Percentiles rank a stretch among this genome's conserved stretches.
phyloP scores from a whole-genome alignment of 2,329 filamentous ascomycete genomes.

The Apiospora malaysiana region DNA sequence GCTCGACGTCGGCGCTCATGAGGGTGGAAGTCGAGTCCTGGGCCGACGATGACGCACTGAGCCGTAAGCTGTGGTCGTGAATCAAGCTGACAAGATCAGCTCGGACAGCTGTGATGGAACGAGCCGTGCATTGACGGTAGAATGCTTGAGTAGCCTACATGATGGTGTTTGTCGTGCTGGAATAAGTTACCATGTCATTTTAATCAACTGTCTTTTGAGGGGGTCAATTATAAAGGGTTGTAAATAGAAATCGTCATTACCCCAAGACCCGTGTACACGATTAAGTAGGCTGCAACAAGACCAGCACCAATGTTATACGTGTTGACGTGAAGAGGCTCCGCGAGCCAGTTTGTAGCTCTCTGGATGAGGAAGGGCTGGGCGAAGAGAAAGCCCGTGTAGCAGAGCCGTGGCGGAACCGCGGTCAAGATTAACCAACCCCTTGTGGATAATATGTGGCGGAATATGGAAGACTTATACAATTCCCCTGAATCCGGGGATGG shows the following conservation, averaged over 20 bases:
- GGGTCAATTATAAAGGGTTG: too few relatives aligned
- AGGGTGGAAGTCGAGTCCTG: slow-evolving; percentile 40
- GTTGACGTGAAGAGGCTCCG: slow-evolving; percentile 32
- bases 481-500: slow-evolving; percentile 33
- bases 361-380: slow-evolving; percentile 53
- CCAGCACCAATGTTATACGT: slow-evolving; percentile 39
- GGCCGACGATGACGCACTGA: too few relatives aligned
- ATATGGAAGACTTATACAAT: slow-evolving; percentile 33
- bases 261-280: slow-evolving; percentile 50
- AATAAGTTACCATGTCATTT: background rate
- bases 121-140: slow-evolving; percentile 31
- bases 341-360: slow-evolving; percentile 39
- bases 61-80: slow-evolving; percentile 40
- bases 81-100: slow-evolving; percentile 50
- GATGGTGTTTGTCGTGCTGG: slow-evolving; percentile 30
- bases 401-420: slow-evolving; percentile 45
- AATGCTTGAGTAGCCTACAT: slow-evolving; percentile 42
- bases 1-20: slow-evolving; percentile 53
- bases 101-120: slow-evolving; percentile 43
- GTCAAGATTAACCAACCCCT: slow-evolving; percentile 37
- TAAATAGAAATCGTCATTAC: slow-evolving; percentile 31
- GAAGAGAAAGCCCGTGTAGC: slow-evolving; percentile 48
- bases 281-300: slow-evolving; percentile 47
- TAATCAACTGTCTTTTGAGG: too few relatives aligned
- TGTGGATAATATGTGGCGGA: slow-evolving; percentile 36